These are phyloP conservation scores for Tagetes patula DNA, from an alignment of 129 eudicot genomes.

Conservation along the genomic window DNA sequence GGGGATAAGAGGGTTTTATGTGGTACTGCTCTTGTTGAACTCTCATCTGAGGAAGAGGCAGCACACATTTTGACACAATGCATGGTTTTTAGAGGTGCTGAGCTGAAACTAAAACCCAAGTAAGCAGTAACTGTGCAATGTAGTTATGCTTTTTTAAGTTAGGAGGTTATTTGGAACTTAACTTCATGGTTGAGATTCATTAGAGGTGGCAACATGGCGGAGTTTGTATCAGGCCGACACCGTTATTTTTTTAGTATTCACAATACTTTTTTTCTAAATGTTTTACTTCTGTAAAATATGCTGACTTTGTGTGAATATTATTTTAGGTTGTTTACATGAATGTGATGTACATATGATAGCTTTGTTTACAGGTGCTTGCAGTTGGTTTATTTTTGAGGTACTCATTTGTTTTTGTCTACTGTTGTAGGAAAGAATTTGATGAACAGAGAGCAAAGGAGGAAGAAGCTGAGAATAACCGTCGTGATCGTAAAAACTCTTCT, in stretches of 20 bases:
- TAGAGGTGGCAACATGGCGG: not conserved
- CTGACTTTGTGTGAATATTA: not conserved
- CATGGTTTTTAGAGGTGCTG: conserved; percentile 61
- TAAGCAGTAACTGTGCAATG: conserved; percentile 34
- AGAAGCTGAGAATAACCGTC: conserved; percentile 50
- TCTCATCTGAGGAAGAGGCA: conserved; percentile 88
- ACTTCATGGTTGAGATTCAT: not conserved
- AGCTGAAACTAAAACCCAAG: conserved; percentile 78
- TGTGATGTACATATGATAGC: not conserved
- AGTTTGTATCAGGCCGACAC: not conserved
- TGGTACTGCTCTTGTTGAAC: conserved; percentile 88
- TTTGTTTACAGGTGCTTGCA: not conserved
- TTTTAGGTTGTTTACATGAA: not conserved
- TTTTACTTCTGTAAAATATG: not conserved
- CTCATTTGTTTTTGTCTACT: not conserved
- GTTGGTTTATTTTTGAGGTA: conserved; percentile 5
- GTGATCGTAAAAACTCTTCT: conserved; percentile 46
- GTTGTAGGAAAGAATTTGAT: conserved; percentile 79
- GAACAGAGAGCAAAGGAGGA: conserved; percentile 69
- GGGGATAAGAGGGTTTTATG: conserved; percentile 62
- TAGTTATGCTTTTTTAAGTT: not conserved
- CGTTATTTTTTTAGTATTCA: not conserved
- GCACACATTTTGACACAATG: conserved; percentile 57
- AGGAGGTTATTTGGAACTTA: not conserved
- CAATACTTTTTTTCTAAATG: not conserved